A percentile compares a stretch with the other conserved stretches of the same genome.
Evolutionary conservation across 495 filamentous ascomycete species (phyloP).

Genomic region (Aspergillus avenaceus): DNA sequence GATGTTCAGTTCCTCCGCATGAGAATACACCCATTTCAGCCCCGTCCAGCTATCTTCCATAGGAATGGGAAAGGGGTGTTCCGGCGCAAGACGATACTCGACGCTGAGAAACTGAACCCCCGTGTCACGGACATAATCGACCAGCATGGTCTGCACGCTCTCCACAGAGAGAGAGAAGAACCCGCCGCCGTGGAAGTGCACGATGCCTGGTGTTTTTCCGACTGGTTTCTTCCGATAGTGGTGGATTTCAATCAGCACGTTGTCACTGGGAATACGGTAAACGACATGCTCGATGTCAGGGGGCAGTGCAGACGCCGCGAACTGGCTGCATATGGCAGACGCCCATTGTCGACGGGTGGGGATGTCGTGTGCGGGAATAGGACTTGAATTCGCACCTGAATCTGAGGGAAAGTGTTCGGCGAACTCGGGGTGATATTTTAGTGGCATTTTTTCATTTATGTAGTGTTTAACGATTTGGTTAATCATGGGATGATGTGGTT

Average conservation of each 20-base stretch:
- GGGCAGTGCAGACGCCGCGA: too few relatives aligned
- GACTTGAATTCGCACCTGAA: too few relatives aligned
- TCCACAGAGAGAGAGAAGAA: background rate
- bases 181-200: constrained; percentile 3
- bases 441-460: too few relatives aligned
- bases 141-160: background rate
- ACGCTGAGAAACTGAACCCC: constrained; percentile 21
- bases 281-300: too few relatives aligned
- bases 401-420: too few relatives aligned
- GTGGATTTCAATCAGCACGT: constrained; percentile 4
- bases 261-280: too few relatives aligned
- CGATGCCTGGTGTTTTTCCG: background rate
- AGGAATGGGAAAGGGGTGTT: constrained; percentile 28
- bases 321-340: too few relatives aligned
- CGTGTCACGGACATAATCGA: background rate
- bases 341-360: too few relatives aligned
- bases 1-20: constrained; percentile 31
- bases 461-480: too few relatives aligned
- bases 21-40: constrained; percentile 36
- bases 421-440: too few relatives aligned
- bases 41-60: constrained; percentile 38
- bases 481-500: too few relatives aligned
- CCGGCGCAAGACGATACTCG: constrained; percentile 32
- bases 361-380: too few relatives aligned
- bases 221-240: constrained; percentile 6